Evolutionary conservation across 345 rosid species (phyloP).

Genomic region (Nephelium lappaceum): DNA sequence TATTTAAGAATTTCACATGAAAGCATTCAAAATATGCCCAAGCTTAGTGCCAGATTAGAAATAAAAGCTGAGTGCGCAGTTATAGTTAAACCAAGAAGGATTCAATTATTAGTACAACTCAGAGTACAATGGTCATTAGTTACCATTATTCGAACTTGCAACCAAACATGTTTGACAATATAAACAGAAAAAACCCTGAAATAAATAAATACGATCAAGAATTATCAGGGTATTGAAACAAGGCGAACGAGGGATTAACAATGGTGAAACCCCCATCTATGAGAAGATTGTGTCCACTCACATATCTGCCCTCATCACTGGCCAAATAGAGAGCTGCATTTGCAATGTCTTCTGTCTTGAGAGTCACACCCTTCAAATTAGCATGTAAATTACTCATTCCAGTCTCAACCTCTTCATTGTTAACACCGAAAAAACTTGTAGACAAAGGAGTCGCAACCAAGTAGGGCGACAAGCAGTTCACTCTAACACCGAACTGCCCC

Average conservation of each 20-base stretch:
- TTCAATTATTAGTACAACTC: too few relatives aligned
- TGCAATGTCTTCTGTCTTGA: constrained; percentile 24
- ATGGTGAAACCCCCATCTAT: constrained; percentile 31
- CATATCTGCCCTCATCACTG: constrained; percentile 31
- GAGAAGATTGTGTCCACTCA: constrained; percentile 30
- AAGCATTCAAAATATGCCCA: too few relatives aligned
- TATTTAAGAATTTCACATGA: too few relatives aligned
- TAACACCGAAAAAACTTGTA: neutral
- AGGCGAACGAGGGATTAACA: constrained; percentile 6
- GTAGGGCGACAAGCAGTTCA: constrained; percentile 30
- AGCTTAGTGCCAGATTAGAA: too few relatives aligned
- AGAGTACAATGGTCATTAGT: too few relatives aligned
- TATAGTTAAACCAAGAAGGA: too few relatives aligned
- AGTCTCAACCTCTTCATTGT: neutral
- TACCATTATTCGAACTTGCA: too few relatives aligned
- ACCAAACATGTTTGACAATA: too few relatives aligned
- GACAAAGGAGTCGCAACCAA: neutral
- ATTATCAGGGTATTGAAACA: neutral
- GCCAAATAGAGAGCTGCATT: constrained; percentile 35
- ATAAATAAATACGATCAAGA: too few relatives aligned
- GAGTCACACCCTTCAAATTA: constrained; percentile 23
- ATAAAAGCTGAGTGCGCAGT: too few relatives aligned
- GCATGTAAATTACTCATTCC: neutral
- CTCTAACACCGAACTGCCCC: constrained; percentile 31
- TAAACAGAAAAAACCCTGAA: too few relatives aligned